Conservation (phyloP, 1,284 basidiomycete genomes). For the Pisolithus thermaeus region DNA sequence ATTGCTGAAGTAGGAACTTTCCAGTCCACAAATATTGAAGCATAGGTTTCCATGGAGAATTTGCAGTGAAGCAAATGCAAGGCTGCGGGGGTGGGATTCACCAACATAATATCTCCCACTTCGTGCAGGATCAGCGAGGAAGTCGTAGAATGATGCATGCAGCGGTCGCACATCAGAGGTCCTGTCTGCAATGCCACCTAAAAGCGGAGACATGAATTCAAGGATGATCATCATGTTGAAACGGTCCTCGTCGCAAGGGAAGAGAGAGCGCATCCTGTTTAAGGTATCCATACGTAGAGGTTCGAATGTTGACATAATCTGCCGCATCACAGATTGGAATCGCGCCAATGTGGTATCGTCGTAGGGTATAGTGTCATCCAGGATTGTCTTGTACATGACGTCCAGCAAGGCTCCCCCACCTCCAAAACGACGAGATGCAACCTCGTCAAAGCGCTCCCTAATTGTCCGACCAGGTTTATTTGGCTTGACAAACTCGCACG, state of each 20-base stretch:
- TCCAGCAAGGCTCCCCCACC: background rate
- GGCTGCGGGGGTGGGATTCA: constrained; percentile 1
- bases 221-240: background rate
- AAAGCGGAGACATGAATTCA: constrained; percentile 1
- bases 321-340: constrained; percentile 4
- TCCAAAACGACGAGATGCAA: background rate
- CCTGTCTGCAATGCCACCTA: background rate
- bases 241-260: background rate
- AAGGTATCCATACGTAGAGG: background rate
- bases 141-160: constrained; percentile 1
- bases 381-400: background rate
- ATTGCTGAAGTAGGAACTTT: constrained; percentile 11
- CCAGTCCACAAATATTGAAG: constrained; percentile 25
- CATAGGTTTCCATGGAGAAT: constrained; percentile 22
- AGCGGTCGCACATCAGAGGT: background rate
- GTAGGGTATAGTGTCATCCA: background rate
- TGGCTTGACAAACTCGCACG: background rate
- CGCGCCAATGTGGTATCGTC: background rate
- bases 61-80: constrained; percentile 13
- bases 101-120: background rate
- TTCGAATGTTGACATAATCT: background rate
- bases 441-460: background rate
- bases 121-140: too few species aligned
- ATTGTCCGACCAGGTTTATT: background rate
- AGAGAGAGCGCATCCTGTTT: constrained; percentile 2